These are phyloP conservation scores for Volutella citrinella DNA, from an alignment of 2,329 filamentous ascomycete species.

Conservation along the genomic window DNA sequence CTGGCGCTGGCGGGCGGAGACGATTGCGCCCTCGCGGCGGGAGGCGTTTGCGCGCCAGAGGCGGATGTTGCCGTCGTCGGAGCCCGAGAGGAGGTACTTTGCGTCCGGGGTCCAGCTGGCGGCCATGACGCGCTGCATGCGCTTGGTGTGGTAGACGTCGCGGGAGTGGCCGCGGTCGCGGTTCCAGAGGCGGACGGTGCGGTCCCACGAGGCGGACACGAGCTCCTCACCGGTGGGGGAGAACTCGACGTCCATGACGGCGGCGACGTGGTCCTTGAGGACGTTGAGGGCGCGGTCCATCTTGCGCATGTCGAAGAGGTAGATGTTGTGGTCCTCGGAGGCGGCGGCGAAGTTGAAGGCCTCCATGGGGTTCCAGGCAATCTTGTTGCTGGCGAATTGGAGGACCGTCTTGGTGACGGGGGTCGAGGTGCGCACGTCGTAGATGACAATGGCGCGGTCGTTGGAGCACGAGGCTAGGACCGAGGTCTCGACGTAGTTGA, in stretches of 20 bases:
- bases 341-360: slow-evolving; percentile 92
- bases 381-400: slow-evolving; percentile 76
- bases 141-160: slow-evolving; percentile 95
- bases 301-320: slow-evolving; percentile 90
- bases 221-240: slow-evolving; percentile 92
- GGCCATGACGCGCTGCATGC: slow-evolving; percentile 93
- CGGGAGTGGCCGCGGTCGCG: slow-evolving; percentile 77
- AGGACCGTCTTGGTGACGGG: slow-evolving; percentile 80
- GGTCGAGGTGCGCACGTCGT: slow-evolving; percentile 84
- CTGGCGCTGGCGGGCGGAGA: slow-evolving; percentile 79
- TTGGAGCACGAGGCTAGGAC: slow-evolving; percentile 81
- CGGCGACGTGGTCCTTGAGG: slow-evolving; percentile 81
- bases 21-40: slow-evolving; percentile 77
- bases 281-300: slow-evolving; percentile 86
- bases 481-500: slow-evolving; percentile 93
- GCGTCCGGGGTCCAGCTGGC: slow-evolving; percentile 83
- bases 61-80: slow-evolving; percentile 84
- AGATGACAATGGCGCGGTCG: slow-evolving; percentile 84
- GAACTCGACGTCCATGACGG: slow-evolving; percentile 96
- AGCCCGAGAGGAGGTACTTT: slow-evolving; percentile 85
- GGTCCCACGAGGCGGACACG: slow-evolving; percentile 81
- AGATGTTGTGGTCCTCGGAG: slow-evolving; percentile 88
- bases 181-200: slow-evolving; percentile 83
- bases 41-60: slow-evolving; percentile 90
- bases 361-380: slow-evolving; percentile 96